These are phyloP conservation scores for Pythium vanterpoolii DNA, from an alignment of 352 stramenopile genomes.

Conservation along the genomic window DNA sequence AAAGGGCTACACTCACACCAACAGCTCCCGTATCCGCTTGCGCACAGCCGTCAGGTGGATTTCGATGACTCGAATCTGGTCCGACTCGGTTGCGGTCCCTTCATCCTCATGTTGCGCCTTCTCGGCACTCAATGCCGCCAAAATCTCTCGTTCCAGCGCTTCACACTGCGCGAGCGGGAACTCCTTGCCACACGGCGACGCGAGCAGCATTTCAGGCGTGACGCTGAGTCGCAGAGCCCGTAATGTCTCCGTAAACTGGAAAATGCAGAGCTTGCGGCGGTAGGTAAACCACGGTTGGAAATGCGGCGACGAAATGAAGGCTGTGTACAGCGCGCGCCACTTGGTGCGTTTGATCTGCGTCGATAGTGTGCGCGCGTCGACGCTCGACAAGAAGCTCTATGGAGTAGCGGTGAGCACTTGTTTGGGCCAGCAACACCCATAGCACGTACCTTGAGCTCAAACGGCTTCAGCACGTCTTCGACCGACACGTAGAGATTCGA, in stretches of 20 bases:
- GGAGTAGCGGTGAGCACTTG: background rate
- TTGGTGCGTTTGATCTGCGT: slow-evolving; percentile 61
- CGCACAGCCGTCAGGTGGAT: slow-evolving; percentile 17
- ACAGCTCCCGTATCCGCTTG: slow-evolving; percentile 21
- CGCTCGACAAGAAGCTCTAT: slow-evolving; percentile 49
- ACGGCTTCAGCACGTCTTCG: slow-evolving; percentile 75
- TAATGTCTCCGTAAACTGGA: slow-evolving; percentile 61
- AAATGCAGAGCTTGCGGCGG: slow-evolving; percentile 60
- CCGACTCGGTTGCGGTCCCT: background rate
- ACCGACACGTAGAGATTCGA: slow-evolving; percentile 71
- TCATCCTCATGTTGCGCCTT: slow-evolving; percentile 3
- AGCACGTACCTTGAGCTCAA: slow-evolving; percentile 39
- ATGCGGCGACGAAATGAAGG: slow-evolving; percentile 66
- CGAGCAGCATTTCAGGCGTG: slow-evolving; percentile 23
- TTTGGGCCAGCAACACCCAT: background rate
- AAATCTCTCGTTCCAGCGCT: slow-evolving; percentile 18
- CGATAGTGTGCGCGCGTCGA: slow-evolving; percentile 52
- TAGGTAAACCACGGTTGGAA: slow-evolving; percentile 79
- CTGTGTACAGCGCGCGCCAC: slow-evolving; percentile 67
- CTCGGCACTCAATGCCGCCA: slow-evolving; percentile 5
- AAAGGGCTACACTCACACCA: slow-evolving; percentile 15
- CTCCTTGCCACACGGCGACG: slow-evolving; percentile 14
- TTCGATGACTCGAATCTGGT: slow-evolving; percentile 17
- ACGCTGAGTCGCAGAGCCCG: slow-evolving; percentile 49
- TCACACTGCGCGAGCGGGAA: slow-evolving; percentile 11